Evolutionary conservation across 2,329 filamentous ascomycete species (phyloP), one percentile per base, ranked within the genome.

Genomic region (Hypoxylon sp.): DNA sequence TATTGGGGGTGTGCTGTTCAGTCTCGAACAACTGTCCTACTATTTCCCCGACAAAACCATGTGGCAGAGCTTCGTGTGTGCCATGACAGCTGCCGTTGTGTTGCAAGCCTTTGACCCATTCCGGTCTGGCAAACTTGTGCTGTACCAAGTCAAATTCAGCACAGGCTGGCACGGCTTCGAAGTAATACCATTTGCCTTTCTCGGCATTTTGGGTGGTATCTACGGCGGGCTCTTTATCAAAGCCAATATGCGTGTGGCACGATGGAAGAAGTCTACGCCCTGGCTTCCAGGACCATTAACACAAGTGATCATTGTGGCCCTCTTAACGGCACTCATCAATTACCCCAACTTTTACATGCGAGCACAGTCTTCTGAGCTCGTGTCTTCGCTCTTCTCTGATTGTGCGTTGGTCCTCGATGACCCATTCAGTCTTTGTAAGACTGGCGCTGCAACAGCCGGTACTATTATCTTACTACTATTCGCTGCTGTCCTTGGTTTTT

Each of bases 41-140:
- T 98, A 98, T 80, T 98, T 98, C 74, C 95, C 96, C 0, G 95
- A 98, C 81, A 98, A 98, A 81, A 98, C 96, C 9, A 98, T 99
- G 96, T 99, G 96, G 96, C 96, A 98, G 79, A 97, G 94, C 76
- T 99, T 99, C 77, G 96, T 99, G 44, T 98, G 96, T 76, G 96
- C 96, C 78, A 98, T 98, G 94, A 93, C 97, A n/a, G 96, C 94
- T 14, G 95, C 96, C 17, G 93, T 98, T 39, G 94, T 94, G 13
- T 85, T 99, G 3, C 95, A 98, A 80, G 93, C 93, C 4, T 88
- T 97, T 69, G 96, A 99, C 78, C 96, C 96, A 3, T 98, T 98
- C 79, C 89, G 96, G 59, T 97, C 94, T 1, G 96, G 95, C 59
- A 97, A 99, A 80, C 91, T 98, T 59, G 96, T 98, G 50, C 84